These are phyloP conservation scores for Cryptosporidium parvum DNA, from an alignment of 169 alveolate species.

Conservation along the genomic window DNA sequence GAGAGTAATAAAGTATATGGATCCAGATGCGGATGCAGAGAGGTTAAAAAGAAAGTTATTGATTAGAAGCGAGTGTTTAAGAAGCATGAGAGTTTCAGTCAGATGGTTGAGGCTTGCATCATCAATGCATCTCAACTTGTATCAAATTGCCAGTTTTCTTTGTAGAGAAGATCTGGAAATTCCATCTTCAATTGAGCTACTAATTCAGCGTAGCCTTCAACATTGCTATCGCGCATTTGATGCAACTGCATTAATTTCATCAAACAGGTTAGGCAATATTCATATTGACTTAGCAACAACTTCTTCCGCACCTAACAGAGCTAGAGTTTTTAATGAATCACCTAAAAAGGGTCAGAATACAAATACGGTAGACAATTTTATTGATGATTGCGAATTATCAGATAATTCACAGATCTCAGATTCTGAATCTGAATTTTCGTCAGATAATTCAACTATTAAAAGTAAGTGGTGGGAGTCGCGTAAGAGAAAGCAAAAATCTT, in stretches of 20 bases:
- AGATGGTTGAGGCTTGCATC: constrained; percentile 89
- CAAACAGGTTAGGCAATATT: constrained; percentile 80
- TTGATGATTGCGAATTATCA: not conserved
- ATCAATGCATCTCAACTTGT: constrained; percentile 86
- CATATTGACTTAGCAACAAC: constrained; percentile 79
- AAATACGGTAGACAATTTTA: constrained; percentile 31
- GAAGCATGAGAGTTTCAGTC: constrained; percentile 91
- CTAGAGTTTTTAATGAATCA: constrained; percentile 17
- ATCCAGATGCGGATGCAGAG: constrained; percentile 92
- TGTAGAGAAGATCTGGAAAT: constrained; percentile 87
- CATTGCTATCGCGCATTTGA: constrained; percentile 80
- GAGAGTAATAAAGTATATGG: constrained; percentile 84
- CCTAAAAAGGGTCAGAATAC: constrained; percentile 1
- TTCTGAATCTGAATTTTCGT: not conserved
- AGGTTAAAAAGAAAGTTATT: constrained; percentile 85
- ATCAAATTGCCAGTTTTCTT: constrained; percentile 89
- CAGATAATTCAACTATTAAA: constrained; percentile 61
- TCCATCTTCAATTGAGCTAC: constrained; percentile 88
- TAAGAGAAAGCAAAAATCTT: constrained; percentile 77
- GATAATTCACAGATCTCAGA: constrained; percentile 21
- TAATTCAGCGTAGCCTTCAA: constrained; percentile 78
- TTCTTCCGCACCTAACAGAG: constrained; percentile 35
- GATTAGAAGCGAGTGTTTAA: constrained; percentile 89
- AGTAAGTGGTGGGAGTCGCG: constrained; percentile 75
- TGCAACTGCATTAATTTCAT: constrained; percentile 79